A percentile compares a stretch with the other conserved stretches of the same genome.
These are phyloP conservation scores for Allium sativum DNA, from an alignment of 106 monocot genomes.

Conservation along the genomic window DNA sequence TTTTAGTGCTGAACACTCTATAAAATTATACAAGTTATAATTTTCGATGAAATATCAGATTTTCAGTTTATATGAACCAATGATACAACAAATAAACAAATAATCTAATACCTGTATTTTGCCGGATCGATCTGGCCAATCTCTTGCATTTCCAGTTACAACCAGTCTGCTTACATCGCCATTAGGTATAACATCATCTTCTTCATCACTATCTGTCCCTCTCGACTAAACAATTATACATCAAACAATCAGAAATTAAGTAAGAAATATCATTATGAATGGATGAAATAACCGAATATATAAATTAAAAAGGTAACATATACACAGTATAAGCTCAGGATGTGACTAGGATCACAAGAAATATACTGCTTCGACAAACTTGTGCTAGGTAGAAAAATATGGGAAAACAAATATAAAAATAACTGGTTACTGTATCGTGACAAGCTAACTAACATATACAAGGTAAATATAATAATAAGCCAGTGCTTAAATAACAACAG, in stretches of 20 bases:
- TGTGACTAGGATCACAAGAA: not conserved
- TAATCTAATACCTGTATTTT: constrained; percentile 37
- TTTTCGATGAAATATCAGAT: too few species aligned
- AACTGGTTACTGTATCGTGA: not conserved
- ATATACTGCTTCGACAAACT: too few species aligned
- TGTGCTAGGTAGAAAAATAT: not conserved
- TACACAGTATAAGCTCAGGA: not conserved
- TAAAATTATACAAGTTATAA: not conserved
- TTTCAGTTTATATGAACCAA: too few species aligned
- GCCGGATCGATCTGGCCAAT: constrained; percentile 31
- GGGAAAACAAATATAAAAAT: not conserved
- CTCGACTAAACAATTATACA: constrained; percentile 29
- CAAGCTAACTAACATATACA: not conserved
- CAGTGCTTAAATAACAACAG: too few species aligned
- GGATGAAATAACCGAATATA: too few species aligned
- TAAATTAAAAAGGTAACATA: not conserved
- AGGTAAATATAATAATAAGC: not conserved
- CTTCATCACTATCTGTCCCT: constrained; percentile 20
- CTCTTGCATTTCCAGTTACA: constrained; percentile 28
- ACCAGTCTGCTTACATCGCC: constrained; percentile 23
- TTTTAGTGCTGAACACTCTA: constrained; percentile 18
- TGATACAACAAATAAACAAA: too few species aligned
- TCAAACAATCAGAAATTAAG: constrained; percentile 8
- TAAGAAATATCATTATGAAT: not conserved
- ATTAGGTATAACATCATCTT: constrained; percentile 4